Base-by-base conservation (phyloP, 805 yeast species). In the Deakozyma indianensis region DNA sequence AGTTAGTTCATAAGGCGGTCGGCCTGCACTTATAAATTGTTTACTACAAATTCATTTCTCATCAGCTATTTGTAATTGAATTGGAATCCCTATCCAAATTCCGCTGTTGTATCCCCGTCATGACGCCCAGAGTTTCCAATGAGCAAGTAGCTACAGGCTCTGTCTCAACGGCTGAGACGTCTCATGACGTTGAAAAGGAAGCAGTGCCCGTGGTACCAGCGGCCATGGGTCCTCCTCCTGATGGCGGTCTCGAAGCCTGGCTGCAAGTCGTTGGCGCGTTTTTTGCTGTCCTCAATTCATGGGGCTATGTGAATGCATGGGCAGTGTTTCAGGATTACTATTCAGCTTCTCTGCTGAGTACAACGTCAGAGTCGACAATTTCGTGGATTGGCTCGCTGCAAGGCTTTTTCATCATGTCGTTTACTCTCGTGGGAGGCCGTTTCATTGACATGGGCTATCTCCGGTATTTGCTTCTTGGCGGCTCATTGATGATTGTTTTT, bases 371-470 rank as follows among this genome's bases (percentile, higher is more conserved):
- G 11, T 32, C 38, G 7, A 32, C 38, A 14, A 32, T 32, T n/a
- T 32, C 38, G 5, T 32, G 38, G 38, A 32, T 32, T n/a, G 38
- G 38, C 18, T 32, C 38, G 11, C 38, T 32, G 7, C 38, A 32
- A n/a, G 38, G 38, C 9, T 32, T 32, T 32, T 32, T 32, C 38
- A 32, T 32, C 18, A 9, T 32, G 38, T 14, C 18, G 7, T 32
- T 20, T n/a, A 32, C 18, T 9, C 38, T 58, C 14, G 44, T 61
- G 28, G 51, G 54, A n/a, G 66, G 65, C 18, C 55, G 60, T 1
- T 45, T 59, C 22, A 47, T 58, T 23, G 66, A 62, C 27, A 45
- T 47, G 40, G 59, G 59, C n/a, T 55, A 51, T 40, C 49, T 58
- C 49, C 53, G 48, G 38, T 42, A 28, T 23, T 49, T 57, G 50